Conservation (phyloP, 2,329 filamentous ascomycete species). For the Colletotrichum tabaci region DNA sequence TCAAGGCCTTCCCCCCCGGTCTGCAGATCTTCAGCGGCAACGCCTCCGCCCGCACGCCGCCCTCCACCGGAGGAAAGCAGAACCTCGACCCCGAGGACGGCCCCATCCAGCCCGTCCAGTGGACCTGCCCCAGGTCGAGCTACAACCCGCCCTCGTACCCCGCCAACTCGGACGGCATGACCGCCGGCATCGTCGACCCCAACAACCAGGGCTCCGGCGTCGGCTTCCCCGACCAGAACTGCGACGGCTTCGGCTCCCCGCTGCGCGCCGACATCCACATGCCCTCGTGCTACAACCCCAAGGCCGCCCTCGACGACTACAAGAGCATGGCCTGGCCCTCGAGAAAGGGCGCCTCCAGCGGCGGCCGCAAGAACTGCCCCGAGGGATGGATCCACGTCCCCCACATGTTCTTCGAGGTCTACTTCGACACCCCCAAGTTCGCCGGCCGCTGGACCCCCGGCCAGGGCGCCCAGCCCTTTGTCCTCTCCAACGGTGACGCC, state of each 20-base stretch:
- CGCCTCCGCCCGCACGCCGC: constrained; percentile 69
- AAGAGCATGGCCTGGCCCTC: constrained; percentile 77
- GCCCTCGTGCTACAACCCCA: constrained; percentile 81
- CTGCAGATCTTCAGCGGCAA: constrained; percentile 81
- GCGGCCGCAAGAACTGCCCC: constrained; percentile 69
- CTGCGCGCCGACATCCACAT: constrained; percentile 79
- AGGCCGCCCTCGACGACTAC: constrained; percentile 71
- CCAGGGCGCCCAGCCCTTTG: constrained; percentile 73
- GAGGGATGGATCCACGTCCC: constrained; percentile 68
- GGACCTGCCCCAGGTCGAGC: constrained; percentile 71
- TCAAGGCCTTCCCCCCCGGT: constrained; percentile 78
- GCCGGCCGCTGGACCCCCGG: constrained; percentile 67
- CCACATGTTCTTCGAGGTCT: constrained; percentile 72
- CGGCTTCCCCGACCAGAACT: constrained; percentile 80
- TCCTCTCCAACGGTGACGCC: constrained; percentile 77
- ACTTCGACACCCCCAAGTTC: constrained; percentile 72
- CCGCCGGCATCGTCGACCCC: constrained; percentile 69
- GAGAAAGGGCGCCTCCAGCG: constrained; percentile 55
- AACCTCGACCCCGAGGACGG: constrained; percentile 69
- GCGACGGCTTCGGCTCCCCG: constrained; percentile 74
- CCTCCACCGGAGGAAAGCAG: constrained; percentile 62
- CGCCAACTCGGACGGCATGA: constrained; percentile 66
- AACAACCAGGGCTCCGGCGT: constrained; percentile 69
- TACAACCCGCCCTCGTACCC: constrained; percentile 68
- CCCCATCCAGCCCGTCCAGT: constrained; percentile 68